These are phyloP conservation scores for Yarrowia osloensis DNA, from an alignment of 805 yeast species.

Conservation along the genomic window DNA sequence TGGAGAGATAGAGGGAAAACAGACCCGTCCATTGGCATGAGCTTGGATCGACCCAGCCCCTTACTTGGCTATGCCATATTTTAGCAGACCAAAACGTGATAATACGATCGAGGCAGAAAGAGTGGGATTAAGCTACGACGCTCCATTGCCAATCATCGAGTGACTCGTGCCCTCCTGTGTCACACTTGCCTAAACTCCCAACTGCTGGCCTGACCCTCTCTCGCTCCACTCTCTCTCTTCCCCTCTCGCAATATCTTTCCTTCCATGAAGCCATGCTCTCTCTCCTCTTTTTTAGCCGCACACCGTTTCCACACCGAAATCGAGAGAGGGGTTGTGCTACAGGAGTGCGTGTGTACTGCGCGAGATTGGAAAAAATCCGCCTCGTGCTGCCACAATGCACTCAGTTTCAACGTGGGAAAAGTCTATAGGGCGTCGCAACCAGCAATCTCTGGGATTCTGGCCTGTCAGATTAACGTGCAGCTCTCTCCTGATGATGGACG, in stretches of 20 bases:
- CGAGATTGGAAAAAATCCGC: not conserved
- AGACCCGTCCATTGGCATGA: not conserved
- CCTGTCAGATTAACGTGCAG: slow-evolving; percentile 22
- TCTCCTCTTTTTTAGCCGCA: slow-evolving; percentile 25
- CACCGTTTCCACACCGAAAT: not conserved
- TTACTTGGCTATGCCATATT: not conserved
- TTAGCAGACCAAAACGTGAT: not conserved
- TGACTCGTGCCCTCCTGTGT: not conserved
- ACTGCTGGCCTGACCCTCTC: not conserved
- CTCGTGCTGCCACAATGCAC: slow-evolving; percentile 7
- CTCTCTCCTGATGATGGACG: slow-evolving; percentile 16
- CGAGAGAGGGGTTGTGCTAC: slow-evolving; percentile 23
- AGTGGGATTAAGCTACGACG: not conserved
- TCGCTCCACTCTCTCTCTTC: not conserved
- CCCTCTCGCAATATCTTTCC: slow-evolving; percentile 28
- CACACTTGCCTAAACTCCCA: slow-evolving; percentile 7
- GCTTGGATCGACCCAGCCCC: not conserved
- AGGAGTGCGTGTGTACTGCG: slow-evolving; percentile 8
- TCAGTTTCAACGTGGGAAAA: not conserved
- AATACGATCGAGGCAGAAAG: not conserved
- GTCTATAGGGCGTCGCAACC: not conserved
- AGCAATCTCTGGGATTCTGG: not conserved
- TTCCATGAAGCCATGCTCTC: not conserved
- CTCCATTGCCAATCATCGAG: not conserved
- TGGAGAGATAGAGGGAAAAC: slow-evolving; percentile 7